Conservation (phyloP, 1,284 basidiomycete species). For the Tetrapyrgos nigripes region DNA sequence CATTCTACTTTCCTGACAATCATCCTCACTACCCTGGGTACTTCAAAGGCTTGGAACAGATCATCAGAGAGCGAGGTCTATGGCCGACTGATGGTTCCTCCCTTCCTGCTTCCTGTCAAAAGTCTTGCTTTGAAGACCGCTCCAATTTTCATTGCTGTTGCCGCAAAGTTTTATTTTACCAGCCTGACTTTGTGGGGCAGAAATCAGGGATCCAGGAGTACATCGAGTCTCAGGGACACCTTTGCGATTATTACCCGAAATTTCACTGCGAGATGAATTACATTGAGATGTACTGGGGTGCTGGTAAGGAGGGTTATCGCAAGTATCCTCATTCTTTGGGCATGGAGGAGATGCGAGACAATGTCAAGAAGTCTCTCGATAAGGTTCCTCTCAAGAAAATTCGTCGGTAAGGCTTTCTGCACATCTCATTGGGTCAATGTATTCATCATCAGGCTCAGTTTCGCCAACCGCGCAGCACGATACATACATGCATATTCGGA, state of each 20-base stretch:
- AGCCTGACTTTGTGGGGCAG: conserved; percentile 3
- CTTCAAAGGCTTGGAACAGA: conserved; percentile 41
- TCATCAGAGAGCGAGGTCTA: conserved; percentile 37
- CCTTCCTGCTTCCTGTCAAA: conserved; percentile 18
- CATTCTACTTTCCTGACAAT: conserved; percentile 34
- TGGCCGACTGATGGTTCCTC: conserved; percentile 34
- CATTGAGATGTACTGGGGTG: conserved; percentile 33
- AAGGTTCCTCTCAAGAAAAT: conserved; percentile 21
- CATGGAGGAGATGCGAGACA: conserved; percentile 19
- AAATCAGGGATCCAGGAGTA: conserved; percentile 22
- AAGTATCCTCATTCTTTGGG: conserved; percentile 12
- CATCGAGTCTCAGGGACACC: conserved; percentile 17
- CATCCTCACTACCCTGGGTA: conserved; percentile 34
- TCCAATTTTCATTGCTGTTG: background rate
- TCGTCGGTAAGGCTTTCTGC: conserved; percentile 13
- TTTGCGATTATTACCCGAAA: conserved; percentile 28
- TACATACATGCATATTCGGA: conserved; percentile 22
- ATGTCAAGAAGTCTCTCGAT: conserved; percentile 18
- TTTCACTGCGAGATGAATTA: conserved; percentile 35
- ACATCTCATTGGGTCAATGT: background rate
- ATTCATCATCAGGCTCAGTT: conserved; percentile 4
- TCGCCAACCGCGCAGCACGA: conserved; percentile 20
- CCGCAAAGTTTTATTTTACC: conserved; percentile 2
- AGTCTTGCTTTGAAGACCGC: conserved; percentile 8
- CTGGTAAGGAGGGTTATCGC: conserved; percentile 26